Conservation (phyloP, 306 rosid genomes). For the Delonix regia region DNA sequence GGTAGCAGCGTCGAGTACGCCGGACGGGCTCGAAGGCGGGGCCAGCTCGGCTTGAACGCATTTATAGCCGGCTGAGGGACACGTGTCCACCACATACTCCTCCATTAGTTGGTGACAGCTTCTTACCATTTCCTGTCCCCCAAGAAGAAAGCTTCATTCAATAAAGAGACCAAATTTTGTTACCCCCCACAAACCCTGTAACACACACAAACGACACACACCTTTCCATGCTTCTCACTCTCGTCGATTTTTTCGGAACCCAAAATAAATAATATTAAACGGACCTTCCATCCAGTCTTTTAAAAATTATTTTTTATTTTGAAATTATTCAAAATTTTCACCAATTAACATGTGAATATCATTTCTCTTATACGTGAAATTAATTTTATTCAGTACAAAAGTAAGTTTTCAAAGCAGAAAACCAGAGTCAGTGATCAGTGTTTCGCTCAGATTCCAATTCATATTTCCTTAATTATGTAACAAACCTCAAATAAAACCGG, state of each 20-base stretch:
- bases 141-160: constrained; percentile 33
- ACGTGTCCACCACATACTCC: constrained; percentile 67
- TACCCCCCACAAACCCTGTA: neutral
- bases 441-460: too few relatives aligned
- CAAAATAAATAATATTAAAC: neutral
- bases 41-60: constrained; percentile 29
- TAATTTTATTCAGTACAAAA: too few relatives aligned
- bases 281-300: neutral
- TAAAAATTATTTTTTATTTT: neutral
- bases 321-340: too few relatives aligned
- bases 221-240: constrained; percentile 39
- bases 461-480: too few relatives aligned
- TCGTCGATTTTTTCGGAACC: constrained; percentile 24
- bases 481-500: too few relatives aligned
- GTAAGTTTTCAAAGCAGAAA: too few relatives aligned
- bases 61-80: constrained; percentile 43
- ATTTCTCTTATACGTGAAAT: too few relatives aligned
- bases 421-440: too few relatives aligned
- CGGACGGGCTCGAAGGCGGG: constrained; percentile 67
- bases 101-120: constrained; percentile 93
- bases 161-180: constrained; percentile 12
- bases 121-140: constrained; percentile 73
- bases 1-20: constrained; percentile 70
- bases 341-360: too few relatives aligned
- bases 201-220: too few relatives aligned